phyloP scores from a whole-genome alignment of 2,329 filamentous ascomycete species.

The Chaetomiaceae sp. region DNA sequence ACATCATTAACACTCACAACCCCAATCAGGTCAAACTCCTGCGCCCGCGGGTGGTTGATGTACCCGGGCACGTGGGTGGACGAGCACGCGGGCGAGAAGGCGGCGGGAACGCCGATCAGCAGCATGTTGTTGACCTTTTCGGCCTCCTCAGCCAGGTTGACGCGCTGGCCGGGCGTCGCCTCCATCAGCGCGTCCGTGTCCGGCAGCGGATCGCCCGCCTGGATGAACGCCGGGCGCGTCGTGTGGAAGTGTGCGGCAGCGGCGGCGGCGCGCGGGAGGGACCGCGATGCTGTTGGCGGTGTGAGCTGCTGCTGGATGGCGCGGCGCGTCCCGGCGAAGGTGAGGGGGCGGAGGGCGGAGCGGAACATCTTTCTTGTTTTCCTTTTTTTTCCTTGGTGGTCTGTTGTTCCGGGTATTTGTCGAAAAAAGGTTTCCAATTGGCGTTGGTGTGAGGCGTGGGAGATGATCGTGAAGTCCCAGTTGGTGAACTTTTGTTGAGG shows the following conservation, averaged over 20 bases:
- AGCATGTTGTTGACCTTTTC: slow-evolving; percentile 61
- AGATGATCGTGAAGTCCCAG: too few relatives aligned
- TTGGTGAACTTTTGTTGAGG: too few relatives aligned
- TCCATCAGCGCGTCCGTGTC: slow-evolving; percentile 73
- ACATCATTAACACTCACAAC: slow-evolving; percentile 91
- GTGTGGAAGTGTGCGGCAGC: slow-evolving; percentile 55
- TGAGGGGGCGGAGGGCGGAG: slow-evolving; percentile 8
- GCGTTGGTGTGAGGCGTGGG: too few relatives aligned
- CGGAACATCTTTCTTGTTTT: slow-evolving; percentile 8
- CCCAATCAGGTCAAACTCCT: slow-evolving; percentile 77
- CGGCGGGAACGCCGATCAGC: slow-evolving; percentile 80
- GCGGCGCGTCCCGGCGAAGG: background rate
- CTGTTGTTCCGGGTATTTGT: too few relatives aligned
- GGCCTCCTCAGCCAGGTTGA: slow-evolving; percentile 78
- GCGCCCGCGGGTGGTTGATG: slow-evolving; percentile 72
- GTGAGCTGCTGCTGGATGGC: background rate
- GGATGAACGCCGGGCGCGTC: slow-evolving; percentile 59
- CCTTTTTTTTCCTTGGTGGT: background rate
- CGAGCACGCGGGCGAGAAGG: slow-evolving; percentile 60
- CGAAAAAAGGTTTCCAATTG: too few relatives aligned
- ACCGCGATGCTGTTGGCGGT: background rate
- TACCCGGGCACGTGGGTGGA: slow-evolving; percentile 76
- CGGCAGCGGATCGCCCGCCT: slow-evolving; percentile 75
- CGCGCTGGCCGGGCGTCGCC: slow-evolving; percentile 83
- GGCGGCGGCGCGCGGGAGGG: background rate